A percentile compares a stretch with the other conserved stretches of the same genome.
These are phyloP conservation scores for Pseudopithomyces chartarum DNA, from an alignment of 2,329 filamentous ascomycete genomes.

Conservation along the genomic window DNA sequence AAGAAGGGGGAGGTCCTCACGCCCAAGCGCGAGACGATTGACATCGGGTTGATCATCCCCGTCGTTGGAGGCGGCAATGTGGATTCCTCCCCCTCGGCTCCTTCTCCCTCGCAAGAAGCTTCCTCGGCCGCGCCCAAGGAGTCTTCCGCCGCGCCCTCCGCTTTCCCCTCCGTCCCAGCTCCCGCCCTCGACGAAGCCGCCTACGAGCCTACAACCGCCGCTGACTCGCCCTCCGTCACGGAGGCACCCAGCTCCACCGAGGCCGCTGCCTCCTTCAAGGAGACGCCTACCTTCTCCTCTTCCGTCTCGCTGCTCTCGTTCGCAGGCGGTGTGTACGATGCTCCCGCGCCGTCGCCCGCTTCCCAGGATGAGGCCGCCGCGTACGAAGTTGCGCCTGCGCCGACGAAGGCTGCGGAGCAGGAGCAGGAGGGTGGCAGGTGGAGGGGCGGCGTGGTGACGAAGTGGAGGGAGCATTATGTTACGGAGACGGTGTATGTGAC, in stretches of 20 bases:
- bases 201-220: not conserved
- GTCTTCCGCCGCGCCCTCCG: not conserved
- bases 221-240: not conserved
- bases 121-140: not conserved
- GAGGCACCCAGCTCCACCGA: not conserved
- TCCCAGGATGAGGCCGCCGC: constrained; percentile 17
- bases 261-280: not conserved
- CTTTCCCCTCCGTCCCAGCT: no score
- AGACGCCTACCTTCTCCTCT: not conserved
- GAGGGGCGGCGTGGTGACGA: constrained; percentile 30
- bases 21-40: constrained; percentile 32
- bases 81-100: constrained; percentile 19
- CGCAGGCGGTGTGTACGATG: not conserved
- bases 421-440: not conserved
- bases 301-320: constrained; percentile 4
- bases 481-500: constrained; percentile 1
- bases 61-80: constrained; percentile 15
- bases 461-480: not conserved
- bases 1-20: constrained; percentile 49
- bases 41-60: constrained; percentile 34
- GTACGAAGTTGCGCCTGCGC: constrained; percentile 22
- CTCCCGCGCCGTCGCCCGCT: not conserved
- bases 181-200: not conserved
- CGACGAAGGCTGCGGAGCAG: constrained; percentile 25
- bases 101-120: not conserved